Conservation (phyloP, 108 stramenopile species). For the Cyclotella baltica region DNA sequence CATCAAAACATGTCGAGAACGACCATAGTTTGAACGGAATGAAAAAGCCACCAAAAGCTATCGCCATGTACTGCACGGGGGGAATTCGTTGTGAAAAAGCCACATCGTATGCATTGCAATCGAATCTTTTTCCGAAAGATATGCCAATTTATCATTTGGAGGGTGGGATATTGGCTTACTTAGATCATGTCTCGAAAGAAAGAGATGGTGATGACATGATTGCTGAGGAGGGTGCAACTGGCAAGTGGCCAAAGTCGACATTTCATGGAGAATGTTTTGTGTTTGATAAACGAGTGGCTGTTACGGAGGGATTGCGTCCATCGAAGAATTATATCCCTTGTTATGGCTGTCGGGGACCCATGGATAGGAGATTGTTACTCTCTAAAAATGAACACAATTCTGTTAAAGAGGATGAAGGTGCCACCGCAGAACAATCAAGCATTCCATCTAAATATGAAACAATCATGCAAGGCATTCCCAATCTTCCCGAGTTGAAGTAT, state of each 20-base stretch:
- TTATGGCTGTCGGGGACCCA: constrained; percentile 79
- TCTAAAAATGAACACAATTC: not conserved
- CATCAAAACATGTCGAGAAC: not conserved
- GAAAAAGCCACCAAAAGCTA: constrained; percentile 54
- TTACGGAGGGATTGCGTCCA: constrained; percentile 72
- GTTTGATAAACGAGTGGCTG: constrained; percentile 85
- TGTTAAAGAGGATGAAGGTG: not conserved
- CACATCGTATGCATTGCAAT: constrained; percentile 60
- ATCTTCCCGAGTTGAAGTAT: constrained; percentile 32
- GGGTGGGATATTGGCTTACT: constrained; percentile 88
- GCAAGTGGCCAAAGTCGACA: constrained; percentile 35
- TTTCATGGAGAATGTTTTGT: constrained; percentile 89
- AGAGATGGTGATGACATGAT: not conserved
- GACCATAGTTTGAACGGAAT: not conserved
- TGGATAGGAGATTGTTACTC: constrained; percentile 49
- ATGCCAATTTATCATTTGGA: constrained; percentile 87
- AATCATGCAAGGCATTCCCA: constrained; percentile 22
- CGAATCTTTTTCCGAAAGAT: constrained; percentile 41
- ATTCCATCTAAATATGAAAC: not conserved
- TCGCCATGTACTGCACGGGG: constrained; percentile 97
- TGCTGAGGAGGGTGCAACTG: not conserved
- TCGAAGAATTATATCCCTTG: constrained; percentile 62
- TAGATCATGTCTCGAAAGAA: constrained; percentile 62
- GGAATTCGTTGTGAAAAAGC: constrained; percentile 97
- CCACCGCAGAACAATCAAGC: not conserved